Base-by-base conservation (phyloP, 495 filamentous ascomycete species). In the Aspergillus campestris region DNA sequence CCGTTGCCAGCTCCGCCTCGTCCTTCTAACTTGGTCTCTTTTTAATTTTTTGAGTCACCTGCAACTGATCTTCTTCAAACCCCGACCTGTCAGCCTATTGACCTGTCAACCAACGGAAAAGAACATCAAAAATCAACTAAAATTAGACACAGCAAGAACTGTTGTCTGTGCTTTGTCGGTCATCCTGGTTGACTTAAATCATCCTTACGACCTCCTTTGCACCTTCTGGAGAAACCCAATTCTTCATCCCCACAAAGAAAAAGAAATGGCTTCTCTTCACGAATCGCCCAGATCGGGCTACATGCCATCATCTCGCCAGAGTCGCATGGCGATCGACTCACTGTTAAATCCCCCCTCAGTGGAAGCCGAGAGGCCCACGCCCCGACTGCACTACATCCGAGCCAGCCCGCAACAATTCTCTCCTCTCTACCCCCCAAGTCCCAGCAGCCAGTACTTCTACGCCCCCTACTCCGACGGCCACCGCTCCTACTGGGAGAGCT, bases 251-350 rank as follows among this genome's bases (percentile, higher is more conserved):
- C 18, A 4, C 18, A 24, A 24, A 24, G 24, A 10, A 28, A 31
- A 6, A 29, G 44, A 24, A 34, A 55, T 46, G 50, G 31, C 45
- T 48, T 51, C 47, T 48, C 45, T 45, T 24, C 55, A 42, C 43
- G 45, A 45, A 42, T 52, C 51, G 47, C 40, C 49, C 38, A 50
- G 50, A 30, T 30, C 53, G 8, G 44, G 34, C 43, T 53, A 50
- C 18, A 51, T 55, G 38, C 51, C 52, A 13, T 48, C 60, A 30
- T 42, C 51, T 34, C 60, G 61, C 7, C 60, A 60, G 53, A 64
- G 61, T 44, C 57, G 56, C 37, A 70, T 70, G 63, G 65, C 64
- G 31, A 70, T 70, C 44, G 65, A 68, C 45, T 55, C 63, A 7
- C 47, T 70, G 12, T 47, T 70, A 7, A 70, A 70, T 31, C 65